Evolutionary conservation across 2,329 filamentous ascomycete species (phyloP), one percentile per base, ranked within the genome.

Genomic region (Colletotrichum paranaense): DNA sequence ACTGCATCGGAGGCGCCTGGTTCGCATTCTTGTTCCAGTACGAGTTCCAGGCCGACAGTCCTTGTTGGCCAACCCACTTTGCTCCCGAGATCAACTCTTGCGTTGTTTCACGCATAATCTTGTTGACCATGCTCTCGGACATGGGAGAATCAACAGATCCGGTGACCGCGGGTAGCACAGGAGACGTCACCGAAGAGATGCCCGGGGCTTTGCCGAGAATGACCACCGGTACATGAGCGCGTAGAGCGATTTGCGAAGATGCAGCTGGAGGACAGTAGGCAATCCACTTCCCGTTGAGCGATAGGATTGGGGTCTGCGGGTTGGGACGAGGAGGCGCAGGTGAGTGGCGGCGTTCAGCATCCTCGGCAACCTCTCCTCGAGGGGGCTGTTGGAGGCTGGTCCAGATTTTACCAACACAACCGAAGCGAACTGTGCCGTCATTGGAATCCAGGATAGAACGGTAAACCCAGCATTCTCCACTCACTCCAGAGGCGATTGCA

Each of bases 331-430:
- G 79, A 38, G 84, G 81, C 58, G 81, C 74, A 11, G 73, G 73
- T 26, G 79, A 80, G 30, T 83, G 80, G 49, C 81, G 81, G 70
- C 84, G 82, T 73, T 87, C 86, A 19, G 80, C 76, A 73, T 90
- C 88, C 71, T 87, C 84, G 1, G 83, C 77, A 30, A 84, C 80
- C 35, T 89, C 86, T 28, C 84, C 84, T 72, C 87, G 86, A 22
- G 85, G 82, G 35, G 85, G 84, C 76, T 91, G 89, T 79, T 97
- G 94, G 32, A 98, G 86, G 57, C 92, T 92, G 0, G 97, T 98
- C 97, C 97, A 99, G 22, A 97, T 85, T 83, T 99, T 99, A 24
- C 93, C 95, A 68, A 97, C 87, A 78, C 95, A 98, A 49, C 83
- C 86, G 80, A 88, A 92, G 19, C 82, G 79, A 57, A 84, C 76